Percentiles rank a stretch among this genome's conserved stretches.
Evolutionary conservation across 495 filamentous ascomycete species (phyloP).

Genomic region (Annulohypoxylon moriforme): DNA sequence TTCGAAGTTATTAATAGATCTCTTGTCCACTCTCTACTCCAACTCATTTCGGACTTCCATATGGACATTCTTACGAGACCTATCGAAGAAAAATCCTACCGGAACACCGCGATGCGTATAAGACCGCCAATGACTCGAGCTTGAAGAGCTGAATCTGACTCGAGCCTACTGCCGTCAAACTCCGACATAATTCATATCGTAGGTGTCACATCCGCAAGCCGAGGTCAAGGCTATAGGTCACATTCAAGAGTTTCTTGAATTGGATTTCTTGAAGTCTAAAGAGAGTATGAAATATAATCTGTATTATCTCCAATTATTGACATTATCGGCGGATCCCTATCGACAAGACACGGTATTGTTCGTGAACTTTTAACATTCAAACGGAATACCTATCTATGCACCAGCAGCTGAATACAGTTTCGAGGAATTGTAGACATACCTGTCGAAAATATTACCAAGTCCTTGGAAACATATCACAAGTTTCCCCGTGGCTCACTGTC

Average conservation of each 20-base stretch:
- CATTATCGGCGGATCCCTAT: background rate
- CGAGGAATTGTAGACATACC: too few relatives aligned
- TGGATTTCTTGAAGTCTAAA: background rate
- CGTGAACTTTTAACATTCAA: background rate
- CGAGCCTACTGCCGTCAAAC: constrained; percentile 5
- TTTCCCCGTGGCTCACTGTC: too few relatives aligned
- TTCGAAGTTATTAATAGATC: constrained; percentile 3
- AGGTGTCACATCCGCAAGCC: background rate
- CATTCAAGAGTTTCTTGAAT: background rate
- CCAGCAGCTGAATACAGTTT: too few relatives aligned
- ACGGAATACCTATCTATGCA: too few relatives aligned
- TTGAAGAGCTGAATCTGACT: background rate
- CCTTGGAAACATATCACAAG: too few relatives aligned
- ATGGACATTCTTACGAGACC: background rate
- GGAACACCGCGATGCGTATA: background rate
- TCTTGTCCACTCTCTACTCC: background rate
- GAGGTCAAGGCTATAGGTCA: background rate
- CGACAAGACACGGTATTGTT: background rate
- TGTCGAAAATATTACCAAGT: too few relatives aligned
- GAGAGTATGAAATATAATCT: background rate
- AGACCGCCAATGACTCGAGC: background rate
- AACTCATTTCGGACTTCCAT: background rate
- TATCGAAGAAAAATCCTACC: background rate
- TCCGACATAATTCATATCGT: background rate
- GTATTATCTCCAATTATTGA: background rate